A percentile compares a stretch with the other conserved stretches of the same genome.
Conservation (phyloP, 2,329 filamentous ascomycete species). For the Apiospora sp. region DNA sequence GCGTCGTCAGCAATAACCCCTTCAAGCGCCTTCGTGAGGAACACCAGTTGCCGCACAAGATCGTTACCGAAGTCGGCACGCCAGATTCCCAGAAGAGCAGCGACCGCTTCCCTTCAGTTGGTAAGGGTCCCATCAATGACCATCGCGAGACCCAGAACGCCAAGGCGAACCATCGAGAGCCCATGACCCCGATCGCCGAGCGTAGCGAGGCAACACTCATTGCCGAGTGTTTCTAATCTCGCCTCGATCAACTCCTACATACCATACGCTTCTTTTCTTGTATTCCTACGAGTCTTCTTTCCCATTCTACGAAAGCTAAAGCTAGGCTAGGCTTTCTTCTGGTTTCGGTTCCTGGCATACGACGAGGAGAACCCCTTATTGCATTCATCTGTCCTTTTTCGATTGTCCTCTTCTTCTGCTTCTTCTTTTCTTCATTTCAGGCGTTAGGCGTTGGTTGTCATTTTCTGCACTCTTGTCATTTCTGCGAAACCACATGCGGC, state of each 20-base stretch:
- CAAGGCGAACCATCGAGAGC: no score
- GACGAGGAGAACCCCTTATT: not conserved
- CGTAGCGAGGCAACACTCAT: slow-evolving; percentile 14
- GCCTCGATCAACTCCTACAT: not conserved
- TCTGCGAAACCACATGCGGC: not conserved
- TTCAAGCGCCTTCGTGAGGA: not conserved
- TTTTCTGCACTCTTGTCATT: not conserved
- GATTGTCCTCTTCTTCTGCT: not conserved
- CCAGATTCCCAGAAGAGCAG: slow-evolving; percentile 26
- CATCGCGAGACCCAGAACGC: not conserved
- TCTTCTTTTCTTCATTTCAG: not conserved
- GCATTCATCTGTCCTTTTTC: slow-evolving; percentile 7
- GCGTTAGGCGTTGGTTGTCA: not conserved
- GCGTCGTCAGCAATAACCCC: not conserved
- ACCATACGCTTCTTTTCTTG: not conserved
- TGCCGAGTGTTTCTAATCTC: not conserved
- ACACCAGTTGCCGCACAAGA: not conserved
- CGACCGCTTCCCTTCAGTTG: slow-evolving; percentile 6
- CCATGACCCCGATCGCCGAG: slow-evolving; percentile 27
- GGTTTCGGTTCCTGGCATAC: not conserved
- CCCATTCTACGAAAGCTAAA: not conserved
- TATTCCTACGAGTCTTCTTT: not conserved
- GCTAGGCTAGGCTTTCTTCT: not conserved
- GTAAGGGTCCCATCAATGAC: not conserved
- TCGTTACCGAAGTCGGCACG: slow-evolving; percentile 23